Percentiles rank a stretch among this genome's conserved stretches.
These are phyloP conservation scores for Talaromyces atroroseus DNA, from an alignment of 2,329 filamentous ascomycete species.

Conservation along the genomic window DNA sequence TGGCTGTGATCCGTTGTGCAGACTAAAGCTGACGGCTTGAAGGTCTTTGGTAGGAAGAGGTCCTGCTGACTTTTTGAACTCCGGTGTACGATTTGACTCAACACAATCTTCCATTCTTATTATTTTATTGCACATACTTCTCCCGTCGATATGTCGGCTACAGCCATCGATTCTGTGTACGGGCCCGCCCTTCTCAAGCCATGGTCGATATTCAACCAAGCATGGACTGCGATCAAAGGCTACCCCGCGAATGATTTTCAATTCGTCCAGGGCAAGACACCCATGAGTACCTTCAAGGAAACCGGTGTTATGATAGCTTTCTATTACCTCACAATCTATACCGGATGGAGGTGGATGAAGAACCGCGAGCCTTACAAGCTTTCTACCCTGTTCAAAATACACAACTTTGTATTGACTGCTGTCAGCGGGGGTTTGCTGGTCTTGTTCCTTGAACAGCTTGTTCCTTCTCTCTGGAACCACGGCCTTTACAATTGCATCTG, in stretches of 20 bases:
- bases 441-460: conserved; percentile 78
- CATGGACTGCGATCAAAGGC: conserved; percentile 64
- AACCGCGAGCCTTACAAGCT: conserved; percentile 74
- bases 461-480: conserved; percentile 70
- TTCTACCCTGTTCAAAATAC: conserved; percentile 76
- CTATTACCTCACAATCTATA: conserved; percentile 86
- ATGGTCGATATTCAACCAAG: conserved; percentile 85
- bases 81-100: not conserved
- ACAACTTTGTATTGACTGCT: conserved; percentile 82
- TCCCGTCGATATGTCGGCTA: conserved; percentile 9
- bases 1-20: not conserved
- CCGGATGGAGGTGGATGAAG: conserved; percentile 80
- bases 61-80: not conserved
- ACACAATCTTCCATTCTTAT: not conserved
- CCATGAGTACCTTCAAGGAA: conserved; percentile 77
- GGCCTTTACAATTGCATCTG: conserved; percentile 84
- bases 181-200: conserved; percentile 33
- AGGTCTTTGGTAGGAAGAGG: not conserved
- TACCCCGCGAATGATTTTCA: conserved; percentile 75
- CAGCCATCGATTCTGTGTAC: conserved; percentile 8
- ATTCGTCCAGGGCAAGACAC: conserved; percentile 70
- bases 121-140: conserved; percentile 7
- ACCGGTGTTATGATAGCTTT: conserved; percentile 65
- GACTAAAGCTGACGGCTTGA: not conserved
- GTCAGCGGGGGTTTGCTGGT: conserved; percentile 70